Base-by-base conservation (phyloP, 2,329 filamentous ascomycete genomes). In the Boeremia lycopersici region DNA sequence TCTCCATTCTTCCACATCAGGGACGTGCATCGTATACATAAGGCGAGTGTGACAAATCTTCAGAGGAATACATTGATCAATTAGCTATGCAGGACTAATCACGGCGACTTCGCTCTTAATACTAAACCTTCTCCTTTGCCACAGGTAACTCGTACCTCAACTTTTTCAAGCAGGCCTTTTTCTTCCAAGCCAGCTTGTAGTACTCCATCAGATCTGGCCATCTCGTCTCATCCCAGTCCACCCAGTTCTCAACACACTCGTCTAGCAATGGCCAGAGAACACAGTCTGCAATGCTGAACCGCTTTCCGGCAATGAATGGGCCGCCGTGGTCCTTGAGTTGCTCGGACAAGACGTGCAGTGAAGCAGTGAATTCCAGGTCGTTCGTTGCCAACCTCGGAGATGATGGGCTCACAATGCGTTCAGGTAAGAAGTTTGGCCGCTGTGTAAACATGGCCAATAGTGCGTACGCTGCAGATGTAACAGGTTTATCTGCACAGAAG, bases 201-300 rank as follows among this genome's bases (percentile, higher is more conserved):
- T 70, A 75, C 42, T 62, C 61, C 0, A 46, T 61, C 47, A 75
- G 41, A 2, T 15, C 28, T 2, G 54, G 56, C 46, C 67, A 72
- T 13, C 35, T 40, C 26, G 60, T 60, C 28, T 62, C 59, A 35
- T 41, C 49, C 68, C 70, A 71, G 0, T 48, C 59, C 2, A 59
- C 60, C 68, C 68, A 71, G 6, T 48, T 56, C 1, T 8, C 43
- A 2, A 65, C 38, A 6, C 73, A 30, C 31, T 62, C 65, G 50
- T 75, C 64, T 9, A 76, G 12, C 11, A 67, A 47, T 0, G 72
- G 70, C 73, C 73, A 76, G n/a, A 65, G 48, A 31, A 60, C 58
- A 42, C 67, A 71, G 56, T 76, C 73, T 2, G 68, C 72, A 25
- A 72, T 60, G 5, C 64, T 64, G 35, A 76, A 75, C 11, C 65